Percentiles rank a stretch among this genome's conserved stretches.
Conservation (phyloP, 2,329 filamentous ascomycete genomes). For the Mariannaea sp. region DNA sequence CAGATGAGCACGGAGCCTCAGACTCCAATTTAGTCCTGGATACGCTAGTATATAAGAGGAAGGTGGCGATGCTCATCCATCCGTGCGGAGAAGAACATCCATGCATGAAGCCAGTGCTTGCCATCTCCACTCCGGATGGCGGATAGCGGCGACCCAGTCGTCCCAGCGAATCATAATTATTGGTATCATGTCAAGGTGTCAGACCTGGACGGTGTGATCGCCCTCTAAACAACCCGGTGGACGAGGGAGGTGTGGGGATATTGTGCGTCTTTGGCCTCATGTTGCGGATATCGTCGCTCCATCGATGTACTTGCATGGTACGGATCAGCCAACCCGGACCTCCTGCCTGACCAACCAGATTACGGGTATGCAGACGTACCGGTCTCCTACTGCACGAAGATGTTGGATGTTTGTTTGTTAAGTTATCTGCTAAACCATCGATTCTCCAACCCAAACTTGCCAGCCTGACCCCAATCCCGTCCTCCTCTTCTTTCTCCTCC, state of each 20-base stretch:
- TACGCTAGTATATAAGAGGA: slow-evolving; percentile 12
- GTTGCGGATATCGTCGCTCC: slow-evolving; percentile 14
- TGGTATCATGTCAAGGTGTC: neutral
- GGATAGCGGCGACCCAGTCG: neutral
- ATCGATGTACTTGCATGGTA: too few species aligned
- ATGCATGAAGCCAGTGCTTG: neutral
- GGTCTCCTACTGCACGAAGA: too few species aligned
- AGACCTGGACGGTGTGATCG: slow-evolving; percentile 17
- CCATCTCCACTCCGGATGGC: slow-evolving; percentile 6
- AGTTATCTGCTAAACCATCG: too few species aligned
- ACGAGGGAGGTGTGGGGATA: slow-evolving; percentile 5
- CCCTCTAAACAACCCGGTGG: slow-evolving; percentile 2
- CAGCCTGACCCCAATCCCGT: neutral
- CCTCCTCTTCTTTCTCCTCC: neutral
- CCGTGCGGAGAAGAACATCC: slow-evolving; percentile 13
- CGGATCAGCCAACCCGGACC: too few species aligned
- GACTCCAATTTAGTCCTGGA: slow-evolving; percentile 5
- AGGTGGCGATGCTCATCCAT: slow-evolving; percentile 11
- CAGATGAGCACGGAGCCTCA: too few species aligned
- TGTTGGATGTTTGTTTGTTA: too few species aligned
- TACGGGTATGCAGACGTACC: too few species aligned
- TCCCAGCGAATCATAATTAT: neutral
- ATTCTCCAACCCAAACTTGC: slow-evolving; percentile 1
- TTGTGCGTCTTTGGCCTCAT: slow-evolving; percentile 5
- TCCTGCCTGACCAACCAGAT: too few species aligned